Base-by-base conservation (phyloP, 768 basidiomycete species). In the Sporobolomyces roseus region DNA sequence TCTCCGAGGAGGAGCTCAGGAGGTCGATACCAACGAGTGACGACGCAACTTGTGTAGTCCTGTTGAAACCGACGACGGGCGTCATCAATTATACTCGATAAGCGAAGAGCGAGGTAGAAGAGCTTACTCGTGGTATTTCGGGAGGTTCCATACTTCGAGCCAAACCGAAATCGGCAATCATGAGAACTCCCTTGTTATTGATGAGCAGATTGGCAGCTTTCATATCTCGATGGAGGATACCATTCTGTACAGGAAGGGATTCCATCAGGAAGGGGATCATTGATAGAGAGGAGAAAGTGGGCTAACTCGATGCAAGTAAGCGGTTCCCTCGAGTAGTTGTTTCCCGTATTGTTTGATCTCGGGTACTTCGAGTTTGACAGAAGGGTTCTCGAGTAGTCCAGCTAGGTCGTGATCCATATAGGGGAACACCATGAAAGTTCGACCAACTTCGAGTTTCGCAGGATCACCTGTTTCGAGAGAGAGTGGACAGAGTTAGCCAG, bases 401-500 rank as follows among this genome's bases (percentile, higher is more conserved):
- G 94, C 92, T 16, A 99, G 85, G 79, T 99, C 96, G 75, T 99
- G 94, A 75, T 98, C 96, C 96, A 98, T 98, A 80, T 97, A 99
- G 0, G 96, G 96, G 76, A 98, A 99, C 48, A 97, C 94, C 92
- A 98, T 96, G 80, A 90, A 96, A 19, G 97, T 90, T 6, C 90
- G 90, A 61, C 91, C 80, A 30, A 88, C 86, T 45, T 30, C 19
- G 33, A 72, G 49, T 21, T 50, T 35, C 23, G 43, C 25, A 3
- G 52, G 51, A 52, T 75, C 69, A 48, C 74, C 75, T 76, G 64
- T 5, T 23, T 7, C n/a, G 3, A 4, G 35, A 23, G 65, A 46
- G 1, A 21, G n/a, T n/a, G n/a, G n/a, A 30, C 21, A n/a, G 14
- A 46, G 23, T 27, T 29, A 8, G 25, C 12, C 45, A 46, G 21